These are phyloP conservation scores for Eucalyptus cloeziana DNA, from an alignment of 345 rosid genomes.

Conservation along the genomic window DNA sequence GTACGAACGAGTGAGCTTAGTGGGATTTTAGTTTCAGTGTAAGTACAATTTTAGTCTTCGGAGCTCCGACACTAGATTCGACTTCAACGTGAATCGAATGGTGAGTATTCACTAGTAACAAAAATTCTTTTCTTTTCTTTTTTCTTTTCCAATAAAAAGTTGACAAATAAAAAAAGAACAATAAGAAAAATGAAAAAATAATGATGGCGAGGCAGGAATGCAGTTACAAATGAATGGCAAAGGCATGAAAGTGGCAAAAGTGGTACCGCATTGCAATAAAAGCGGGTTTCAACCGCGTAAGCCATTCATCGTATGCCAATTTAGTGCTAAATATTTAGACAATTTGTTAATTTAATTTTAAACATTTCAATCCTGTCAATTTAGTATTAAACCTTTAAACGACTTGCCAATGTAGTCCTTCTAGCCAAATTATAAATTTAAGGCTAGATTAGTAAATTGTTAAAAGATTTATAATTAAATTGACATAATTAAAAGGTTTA, in stretches of 20 bases:
- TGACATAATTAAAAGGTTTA: no score
- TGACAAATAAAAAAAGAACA: background rate
- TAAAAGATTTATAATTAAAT: no score
- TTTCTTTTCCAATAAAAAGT: background rate
- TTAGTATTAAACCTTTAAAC: no score
- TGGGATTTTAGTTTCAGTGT: background rate
- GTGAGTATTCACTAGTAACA: background rate
- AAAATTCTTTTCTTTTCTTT: background rate
- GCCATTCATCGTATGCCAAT: no score
- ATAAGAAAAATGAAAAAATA: background rate
- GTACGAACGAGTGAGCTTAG: background rate
- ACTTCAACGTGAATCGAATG: background rate
- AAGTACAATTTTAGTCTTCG: background rate
- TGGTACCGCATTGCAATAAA: background rate
- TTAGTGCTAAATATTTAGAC: no score
- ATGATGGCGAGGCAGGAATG: background rate
- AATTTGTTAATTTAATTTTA: no score
- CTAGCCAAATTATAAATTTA: no score
- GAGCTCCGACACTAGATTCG: background rate
- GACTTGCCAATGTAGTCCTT: background rate
- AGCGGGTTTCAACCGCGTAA: background rate
- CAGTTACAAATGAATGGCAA: background rate
- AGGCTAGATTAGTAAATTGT: background rate
- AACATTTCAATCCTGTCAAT: rapidly evolving
- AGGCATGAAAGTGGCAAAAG: background rate